These are phyloP conservation scores for Linnemannia schmuckeri DNA, from an alignment of 192 early-diverging fungal genomes.

Conservation along the genomic window DNA sequence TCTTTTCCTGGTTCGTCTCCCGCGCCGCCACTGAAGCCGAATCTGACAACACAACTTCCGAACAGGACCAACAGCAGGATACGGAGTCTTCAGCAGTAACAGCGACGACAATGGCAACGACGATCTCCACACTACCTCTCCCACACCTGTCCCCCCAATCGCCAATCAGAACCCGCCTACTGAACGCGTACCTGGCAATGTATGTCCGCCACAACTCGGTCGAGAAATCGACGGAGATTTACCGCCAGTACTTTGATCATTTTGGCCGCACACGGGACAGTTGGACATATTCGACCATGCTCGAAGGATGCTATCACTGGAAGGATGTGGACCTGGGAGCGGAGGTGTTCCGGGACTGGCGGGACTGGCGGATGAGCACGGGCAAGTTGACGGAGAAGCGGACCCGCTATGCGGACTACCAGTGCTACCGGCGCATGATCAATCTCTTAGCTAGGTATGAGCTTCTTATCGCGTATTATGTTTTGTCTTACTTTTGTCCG, in stretches of 20 bases:
- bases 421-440: constrained; percentile 72
- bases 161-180: constrained; percentile 62
- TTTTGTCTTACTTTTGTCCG: neutral
- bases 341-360: constrained; percentile 77
- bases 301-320: constrained; percentile 72
- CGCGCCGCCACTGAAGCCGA: constrained; percentile 55
- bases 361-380: constrained; percentile 66
- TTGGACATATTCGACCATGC: constrained; percentile 71
- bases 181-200: constrained; percentile 73
- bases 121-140: constrained; percentile 3
- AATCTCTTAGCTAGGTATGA: constrained; percentile 71
- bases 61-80: neutral
- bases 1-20: constrained; percentile 53
- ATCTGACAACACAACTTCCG: constrained; percentile 7
- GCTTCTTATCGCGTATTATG: neutral
- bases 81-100: neutral
- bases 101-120: neutral
- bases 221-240: constrained; percentile 60
- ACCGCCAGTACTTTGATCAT: constrained; percentile 65
- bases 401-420: constrained; percentile 67
- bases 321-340: constrained; percentile 72
- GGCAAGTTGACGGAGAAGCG: constrained; percentile 40
- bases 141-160: constrained; percentile 54
- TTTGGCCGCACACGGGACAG: constrained; percentile 65
- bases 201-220: constrained; percentile 67